phyloP scores from a whole-genome alignment of 73 alveolate species.

The Paramecium sexaurelia region DNA sequence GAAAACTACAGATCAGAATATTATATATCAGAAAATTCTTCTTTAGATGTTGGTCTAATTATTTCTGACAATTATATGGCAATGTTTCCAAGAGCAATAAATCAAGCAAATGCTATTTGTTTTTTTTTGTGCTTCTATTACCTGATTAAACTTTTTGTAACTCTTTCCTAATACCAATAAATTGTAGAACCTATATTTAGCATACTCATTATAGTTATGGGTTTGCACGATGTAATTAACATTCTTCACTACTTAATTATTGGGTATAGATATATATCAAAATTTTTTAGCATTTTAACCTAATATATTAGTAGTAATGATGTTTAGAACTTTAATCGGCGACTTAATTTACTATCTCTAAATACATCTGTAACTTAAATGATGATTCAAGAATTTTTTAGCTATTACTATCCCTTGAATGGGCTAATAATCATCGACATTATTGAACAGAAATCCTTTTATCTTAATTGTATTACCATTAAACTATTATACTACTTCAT shows the following conservation, averaged over 20 bases:
- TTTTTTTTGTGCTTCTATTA: not conserved
- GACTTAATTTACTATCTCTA: not conserved
- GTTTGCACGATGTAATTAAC: not conserved
- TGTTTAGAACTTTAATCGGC: not conserved
- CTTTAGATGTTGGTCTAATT: not conserved
- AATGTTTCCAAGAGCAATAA: not conserved
- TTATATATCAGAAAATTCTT: too few relatives aligned
- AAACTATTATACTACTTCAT: not conserved
- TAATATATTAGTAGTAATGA: not conserved
- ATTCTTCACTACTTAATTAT: not conserved
- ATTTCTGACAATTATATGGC: not conserved
- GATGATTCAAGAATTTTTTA: not conserved
- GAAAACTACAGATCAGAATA: not conserved
- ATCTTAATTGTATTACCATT: not conserved
- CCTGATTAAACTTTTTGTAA: not conserved
- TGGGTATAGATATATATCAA: not conserved
- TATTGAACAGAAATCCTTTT: not conserved
- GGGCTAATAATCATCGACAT: not conserved
- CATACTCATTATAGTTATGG: not conserved
- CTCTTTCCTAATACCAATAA: not conserved
- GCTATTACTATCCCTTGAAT: not conserved
- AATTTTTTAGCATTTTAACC: not conserved
- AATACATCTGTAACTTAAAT: not conserved
- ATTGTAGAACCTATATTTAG: not conserved
- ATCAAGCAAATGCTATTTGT: not conserved